Evolutionary conservation across 1,284 basidiomycete genomes (phyloP), one percentile per base, ranked within the genome.

Genomic region (Pyrrhoderma noxium): DNA sequence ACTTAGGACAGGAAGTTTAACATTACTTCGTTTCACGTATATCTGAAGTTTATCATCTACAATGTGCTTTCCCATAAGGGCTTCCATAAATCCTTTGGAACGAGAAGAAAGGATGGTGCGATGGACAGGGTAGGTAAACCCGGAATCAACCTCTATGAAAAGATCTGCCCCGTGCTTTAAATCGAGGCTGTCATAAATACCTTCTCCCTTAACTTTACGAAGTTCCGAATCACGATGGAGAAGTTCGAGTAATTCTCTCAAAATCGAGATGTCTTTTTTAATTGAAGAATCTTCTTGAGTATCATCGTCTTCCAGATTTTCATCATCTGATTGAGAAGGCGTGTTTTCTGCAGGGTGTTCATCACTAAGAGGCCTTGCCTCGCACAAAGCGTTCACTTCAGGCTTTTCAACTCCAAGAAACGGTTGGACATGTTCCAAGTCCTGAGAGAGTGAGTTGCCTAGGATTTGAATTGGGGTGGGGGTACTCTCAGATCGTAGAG

Each of bases 401-500:
- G 13, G 7, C 22, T 18, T 21, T n/a, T 25, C 25, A 46, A 14
- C 13, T 42, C 31, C 57, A 14, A 41, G 42, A 45, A 60, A 84
- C 1, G 90, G 89, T 52, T 81, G 76, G 0, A 90, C 67, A 0
- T 65, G 63, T 5, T 76, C 76, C 45, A 96, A 58, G 63, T 94
- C 90, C 46, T 86, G 76, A 3, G 78, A 71, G 19, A 96, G 67
- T 1, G 69, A 69, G 45, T 77, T 75, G 1, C 89, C 89, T 0
- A 67, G 65, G 8, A 88, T 61, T 0, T 65, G 64, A 44, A 97
- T 82, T 13, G 75, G 69, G 1, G 69, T 70, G 0, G 87, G 79
- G 23, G 68, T 67, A 43, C 82, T 85, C 56, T 96, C 92, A 2
- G 85, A 75, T 21, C 87, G 77, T 43, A 99, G 71, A 0, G 91